Base-by-base conservation (phyloP, 2,329 filamentous ascomycete genomes). In the Xylaria polymorpha region DNA sequence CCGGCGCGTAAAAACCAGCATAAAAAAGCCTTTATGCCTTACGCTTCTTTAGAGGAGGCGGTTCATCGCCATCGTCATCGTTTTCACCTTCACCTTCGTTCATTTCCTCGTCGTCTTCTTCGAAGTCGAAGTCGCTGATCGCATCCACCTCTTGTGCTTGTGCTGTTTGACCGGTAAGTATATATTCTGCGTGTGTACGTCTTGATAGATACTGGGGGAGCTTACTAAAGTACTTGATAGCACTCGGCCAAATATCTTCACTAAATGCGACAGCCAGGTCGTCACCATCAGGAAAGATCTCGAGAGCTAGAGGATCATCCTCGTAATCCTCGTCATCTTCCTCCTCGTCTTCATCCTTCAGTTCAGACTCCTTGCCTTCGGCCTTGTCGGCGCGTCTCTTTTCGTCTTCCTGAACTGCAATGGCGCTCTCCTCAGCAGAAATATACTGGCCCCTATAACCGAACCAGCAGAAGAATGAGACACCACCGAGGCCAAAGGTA, bases 401-500 rank as follows among this genome's bases (percentile, higher is more conserved):
- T 59, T 85, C 81, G 74, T 91, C 87, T 75, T 88, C 85, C 80
- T 88, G 87, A 29, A 79, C 81, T 7, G 90, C 91, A 70, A 86
- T 83, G 73, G 83, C 83, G 74, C 87, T 91, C 85, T 97, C 92
- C 80, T 93, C 91, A 2, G 88, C 91, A 56, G 87, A 88, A 74
- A 97, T 83, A 76, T 88, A 88, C 72, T 88, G 84, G 72, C 89
- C 93, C 71, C 86, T 88, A 83, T 91, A 98, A 63, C 91, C 93
- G 80, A 98, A 98, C 87, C 91, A 96, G 67, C 90, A 89, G 79
- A 98, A 98, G 86, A 98, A 97, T 82, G 91, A 94, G 60, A 90
- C 79, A 6, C 87, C 90, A 55, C 88, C 89, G 70, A 92, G 85
- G 56, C 88, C 87, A 18, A 86, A 90, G 69, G 83, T 82, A 69